A percentile compares a stretch with the other conserved stretches of the same genome.
phyloP scores from a whole-genome alignment of 1,139 yeast genomes.

The Candida albicans region DNA sequence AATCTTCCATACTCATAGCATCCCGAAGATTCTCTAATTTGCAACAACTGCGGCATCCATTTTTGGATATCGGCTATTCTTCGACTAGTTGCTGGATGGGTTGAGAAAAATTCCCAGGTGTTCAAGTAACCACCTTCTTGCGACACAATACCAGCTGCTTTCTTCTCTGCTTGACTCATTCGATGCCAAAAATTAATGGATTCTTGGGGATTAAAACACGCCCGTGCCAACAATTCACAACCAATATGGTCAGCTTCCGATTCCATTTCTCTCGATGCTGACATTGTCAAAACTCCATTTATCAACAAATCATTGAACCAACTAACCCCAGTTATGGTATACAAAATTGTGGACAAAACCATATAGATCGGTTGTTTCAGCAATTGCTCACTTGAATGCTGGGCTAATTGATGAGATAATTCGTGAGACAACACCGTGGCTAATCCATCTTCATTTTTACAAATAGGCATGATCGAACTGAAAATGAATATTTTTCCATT shows the following conservation, averaged over 20 bases:
- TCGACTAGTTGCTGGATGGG: conserved; percentile 84
- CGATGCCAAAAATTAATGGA: conserved; percentile 80
- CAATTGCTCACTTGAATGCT: conserved; percentile 83
- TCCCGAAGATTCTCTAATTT: conserved; percentile 33
- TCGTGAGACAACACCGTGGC: conserved; percentile 95
- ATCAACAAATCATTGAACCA: conserved; percentile 56
- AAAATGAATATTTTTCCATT: conserved; percentile 95
- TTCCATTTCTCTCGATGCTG: conserved; percentile 91
- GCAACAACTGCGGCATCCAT: conserved; percentile 74
- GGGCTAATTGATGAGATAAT: conserved; percentile 88
- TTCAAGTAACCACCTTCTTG: conserved; percentile 5
- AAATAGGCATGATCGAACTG: conserved; percentile 73
- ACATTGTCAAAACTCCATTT: conserved; percentile 65
- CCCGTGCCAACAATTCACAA: conserved; percentile 82
- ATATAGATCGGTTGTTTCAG: conserved; percentile 64
- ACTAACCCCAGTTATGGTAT: conserved; percentile 29
- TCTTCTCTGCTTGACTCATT: conserved; percentile 63
- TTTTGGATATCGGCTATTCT: conserved; percentile 66
- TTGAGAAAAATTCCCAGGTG: conserved; percentile 58
- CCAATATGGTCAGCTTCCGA: conserved; percentile 96
- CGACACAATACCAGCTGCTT: conserved; percentile 12
- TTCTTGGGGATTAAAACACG: conserved; percentile 77
- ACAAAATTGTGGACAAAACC: conserved; percentile 49
- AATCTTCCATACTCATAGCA: conserved; percentile 29
- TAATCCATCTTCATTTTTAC: conserved; percentile 81